These are phyloP conservation scores for Candida suzukii DNA, from an alignment of 805 yeast species.

Conservation along the genomic window DNA sequence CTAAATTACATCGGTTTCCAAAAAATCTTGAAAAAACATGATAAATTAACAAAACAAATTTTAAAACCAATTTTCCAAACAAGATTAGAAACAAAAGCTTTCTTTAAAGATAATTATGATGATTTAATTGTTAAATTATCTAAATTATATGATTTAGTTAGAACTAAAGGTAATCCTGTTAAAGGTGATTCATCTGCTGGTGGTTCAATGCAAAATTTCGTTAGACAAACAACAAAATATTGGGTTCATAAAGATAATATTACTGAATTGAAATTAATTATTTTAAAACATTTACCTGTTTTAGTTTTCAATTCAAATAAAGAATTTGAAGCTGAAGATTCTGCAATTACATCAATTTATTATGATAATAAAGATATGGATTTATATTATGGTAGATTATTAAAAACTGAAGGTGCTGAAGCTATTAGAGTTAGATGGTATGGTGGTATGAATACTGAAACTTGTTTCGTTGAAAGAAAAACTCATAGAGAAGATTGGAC, in stretches of 20 bases:
- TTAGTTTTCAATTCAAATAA: conserved; percentile 93
- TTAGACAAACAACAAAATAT: conserved; percentile 96
- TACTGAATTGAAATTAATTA: conserved; percentile 88
- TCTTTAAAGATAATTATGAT: conserved; percentile 93
- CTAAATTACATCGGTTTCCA: conserved; percentile 96
- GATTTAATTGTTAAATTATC: conserved; percentile 82
- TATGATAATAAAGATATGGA: conserved; percentile 88
- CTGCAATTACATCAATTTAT: conserved; percentile 95
- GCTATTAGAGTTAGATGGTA: conserved; percentile 98
- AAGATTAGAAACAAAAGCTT: conserved; percentile 87
- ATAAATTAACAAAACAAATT: conserved; percentile 74
- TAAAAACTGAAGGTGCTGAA: conserved; percentile 98
- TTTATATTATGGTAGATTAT: conserved; percentile 85
- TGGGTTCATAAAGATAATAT: conserved; percentile 96
- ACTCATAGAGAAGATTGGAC: conserved; percentile 99
- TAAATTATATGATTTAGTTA: conserved; percentile 80
- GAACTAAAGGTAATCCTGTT: conserved; percentile 94
- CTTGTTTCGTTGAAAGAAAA: conserved; percentile 91
- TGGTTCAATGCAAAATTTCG: conserved; percentile 95
- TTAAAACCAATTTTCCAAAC: conserved; percentile 91
- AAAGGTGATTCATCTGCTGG: conserved; percentile 97
- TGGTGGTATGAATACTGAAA: conserved; percentile 93
- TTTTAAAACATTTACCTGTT: conserved; percentile 93
- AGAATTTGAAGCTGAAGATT: conserved; percentile 90
- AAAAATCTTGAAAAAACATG: conserved; percentile 94